These are phyloP conservation scores for Debaryomycetaceae sp. DNA, from an alignment of 1,139 yeast genomes.

Conservation along the genomic window DNA sequence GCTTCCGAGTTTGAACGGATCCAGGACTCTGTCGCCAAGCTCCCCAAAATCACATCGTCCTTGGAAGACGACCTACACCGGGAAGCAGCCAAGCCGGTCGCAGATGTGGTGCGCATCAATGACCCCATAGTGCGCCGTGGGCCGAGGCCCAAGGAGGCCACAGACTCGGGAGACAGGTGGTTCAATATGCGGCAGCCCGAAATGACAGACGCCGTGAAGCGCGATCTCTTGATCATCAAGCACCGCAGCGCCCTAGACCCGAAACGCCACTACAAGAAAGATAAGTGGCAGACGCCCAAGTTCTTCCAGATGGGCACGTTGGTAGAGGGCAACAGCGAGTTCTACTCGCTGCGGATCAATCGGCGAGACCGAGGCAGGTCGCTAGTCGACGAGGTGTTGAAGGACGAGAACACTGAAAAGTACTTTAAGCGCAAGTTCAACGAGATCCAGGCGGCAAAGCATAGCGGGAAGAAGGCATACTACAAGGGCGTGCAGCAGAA, in stretches of 20 bases:
- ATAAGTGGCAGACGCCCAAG: conserved; percentile 71
- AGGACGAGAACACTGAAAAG: conserved; percentile 56
- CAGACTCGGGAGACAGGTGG: conserved; percentile 56
- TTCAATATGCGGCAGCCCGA: conserved; percentile 76
- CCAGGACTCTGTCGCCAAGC: conserved; percentile 16
- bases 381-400: conserved; percentile 71
- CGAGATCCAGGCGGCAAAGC: conserved; percentile 65
- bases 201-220: conserved; percentile 57
- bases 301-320: conserved; percentile 85
- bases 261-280: conserved; percentile 87
- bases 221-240: conserved; percentile 70
- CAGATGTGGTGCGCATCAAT: conserved; percentile 25
- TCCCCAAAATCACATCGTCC: conserved; percentile 27
- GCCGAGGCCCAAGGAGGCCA: conserved; percentile 7
- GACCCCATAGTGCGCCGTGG: conserved; percentile 36
- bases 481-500: conserved; percentile 56
- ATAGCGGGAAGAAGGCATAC: conserved; percentile 66
- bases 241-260: conserved; percentile 92
- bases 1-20: conserved; percentile 14
- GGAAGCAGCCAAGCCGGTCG: conserved; percentile 4
- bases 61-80: conserved; percentile 14
- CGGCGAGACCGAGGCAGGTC: conserved; percentile 67
- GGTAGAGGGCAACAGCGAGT: conserved; percentile 73
- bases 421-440: conserved; percentile 79
- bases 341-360: conserved; percentile 57